phyloP scores from a whole-genome alignment of 179 eudicot genomes.

The Kewa caespitosa region DNA sequence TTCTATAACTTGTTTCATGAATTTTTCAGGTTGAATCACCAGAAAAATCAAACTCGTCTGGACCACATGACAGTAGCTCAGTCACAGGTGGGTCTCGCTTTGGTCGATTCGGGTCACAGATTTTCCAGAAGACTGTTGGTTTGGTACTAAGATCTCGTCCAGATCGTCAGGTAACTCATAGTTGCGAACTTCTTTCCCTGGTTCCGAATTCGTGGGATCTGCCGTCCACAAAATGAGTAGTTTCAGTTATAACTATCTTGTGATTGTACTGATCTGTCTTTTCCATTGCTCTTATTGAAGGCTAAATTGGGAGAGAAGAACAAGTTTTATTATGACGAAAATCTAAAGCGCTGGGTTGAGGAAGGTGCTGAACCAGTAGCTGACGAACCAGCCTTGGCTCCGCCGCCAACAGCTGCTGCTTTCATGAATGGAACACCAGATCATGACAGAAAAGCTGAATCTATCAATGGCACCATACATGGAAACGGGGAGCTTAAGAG shows the following conservation, averaged over 20 bases:
- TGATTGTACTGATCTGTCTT: background rate
- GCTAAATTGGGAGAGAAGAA: slow-evolving; percentile 83
- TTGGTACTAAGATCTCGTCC: slow-evolving; percentile 57
- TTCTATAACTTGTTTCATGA: background rate
- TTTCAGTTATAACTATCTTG: background rate
- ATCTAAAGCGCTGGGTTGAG: slow-evolving; percentile 91
- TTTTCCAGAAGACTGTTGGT: slow-evolving; percentile 71
- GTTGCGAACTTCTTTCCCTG: background rate
- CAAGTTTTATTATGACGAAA: slow-evolving; percentile 81
- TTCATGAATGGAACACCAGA: slow-evolving; percentile 54
- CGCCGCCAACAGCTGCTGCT: slow-evolving; percentile 61
- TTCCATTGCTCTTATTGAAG: slow-evolving; percentile 31
- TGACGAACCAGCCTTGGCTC: slow-evolving; percentile 66
- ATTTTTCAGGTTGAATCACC: slow-evolving; percentile 33
- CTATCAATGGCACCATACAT: slow-evolving; percentile 27
- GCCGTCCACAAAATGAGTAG: background rate
- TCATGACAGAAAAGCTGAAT: slow-evolving; percentile 45
- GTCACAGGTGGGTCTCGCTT: slow-evolving; percentile 32
- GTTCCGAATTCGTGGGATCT: background rate
- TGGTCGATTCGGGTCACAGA: slow-evolving; percentile 56
- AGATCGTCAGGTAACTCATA: slow-evolving; percentile 55
- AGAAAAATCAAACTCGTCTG: slow-evolving; percentile 29
- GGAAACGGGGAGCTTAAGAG: slow-evolving; percentile 42
- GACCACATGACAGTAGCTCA: slow-evolving; percentile 23
- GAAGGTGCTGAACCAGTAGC: slow-evolving; percentile 79